phyloP scores from a whole-genome alignment of 257 asterid genomes.

The Salvia splendens region DNA sequence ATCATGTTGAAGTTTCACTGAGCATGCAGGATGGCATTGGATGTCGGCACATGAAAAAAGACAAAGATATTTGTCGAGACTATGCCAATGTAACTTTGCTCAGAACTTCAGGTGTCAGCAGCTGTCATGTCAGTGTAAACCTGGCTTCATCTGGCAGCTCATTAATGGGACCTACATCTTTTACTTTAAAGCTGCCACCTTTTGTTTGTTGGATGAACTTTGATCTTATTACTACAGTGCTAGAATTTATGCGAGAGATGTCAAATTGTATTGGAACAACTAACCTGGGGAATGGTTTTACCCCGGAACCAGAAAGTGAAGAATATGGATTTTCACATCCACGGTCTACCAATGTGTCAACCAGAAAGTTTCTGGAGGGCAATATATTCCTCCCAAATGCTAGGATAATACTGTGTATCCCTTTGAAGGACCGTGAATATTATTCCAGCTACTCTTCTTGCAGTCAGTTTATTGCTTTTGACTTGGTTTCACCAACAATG shows the following conservation, averaged over 20 bases:
- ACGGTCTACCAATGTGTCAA: conserved; percentile 37
- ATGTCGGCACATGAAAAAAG: conserved; percentile 45
- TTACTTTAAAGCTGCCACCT: conserved; percentile 73
- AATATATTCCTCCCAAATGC: conserved; percentile 66
- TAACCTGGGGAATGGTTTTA: conserved; percentile 32
- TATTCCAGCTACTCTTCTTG: conserved; percentile 57
- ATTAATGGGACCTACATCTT: conserved; percentile 55
- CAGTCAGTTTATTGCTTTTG: conserved; percentile 74
- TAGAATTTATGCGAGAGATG: conserved; percentile 56
- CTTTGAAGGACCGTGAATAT: conserved; percentile 43
- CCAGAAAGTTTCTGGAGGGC: conserved; percentile 50
- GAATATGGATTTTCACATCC: conserved; percentile 33
- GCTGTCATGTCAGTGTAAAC: conserved; percentile 54
- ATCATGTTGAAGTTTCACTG: conserved; percentile 40
- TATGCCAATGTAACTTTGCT: conserved; percentile 65
- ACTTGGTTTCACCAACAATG: conserved; percentile 49
- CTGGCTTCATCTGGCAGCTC: conserved; percentile 56
- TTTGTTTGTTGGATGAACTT: conserved; percentile 75
- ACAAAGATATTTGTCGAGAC: conserved; percentile 37
- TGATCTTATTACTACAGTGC: conserved; percentile 45
- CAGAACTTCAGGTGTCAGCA: conserved; percentile 61
- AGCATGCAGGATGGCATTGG: conserved; percentile 37
- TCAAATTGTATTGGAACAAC: conserved; percentile 41
- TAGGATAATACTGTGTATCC: conserved; percentile 76
- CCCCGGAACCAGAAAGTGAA: conserved; percentile 32